These are phyloP conservation scores for Solanum peruvianum DNA, from an alignment of 257 asterid genomes.

Conservation along the genomic window DNA sequence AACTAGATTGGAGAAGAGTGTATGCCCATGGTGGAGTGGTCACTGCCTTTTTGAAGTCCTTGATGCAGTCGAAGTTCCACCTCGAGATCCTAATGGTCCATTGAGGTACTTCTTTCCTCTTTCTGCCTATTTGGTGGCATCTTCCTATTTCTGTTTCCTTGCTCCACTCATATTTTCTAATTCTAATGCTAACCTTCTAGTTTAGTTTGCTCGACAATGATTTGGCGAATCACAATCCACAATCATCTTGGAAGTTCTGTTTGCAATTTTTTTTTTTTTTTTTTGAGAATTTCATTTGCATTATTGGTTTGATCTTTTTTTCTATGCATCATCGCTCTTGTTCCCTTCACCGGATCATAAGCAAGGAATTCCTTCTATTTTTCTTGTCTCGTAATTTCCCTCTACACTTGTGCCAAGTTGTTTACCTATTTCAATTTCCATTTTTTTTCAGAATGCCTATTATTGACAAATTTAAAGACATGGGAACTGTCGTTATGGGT, in stretches of 20 bases:
- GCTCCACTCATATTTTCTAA: background rate
- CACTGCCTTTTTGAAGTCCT: slow-evolving; percentile 92
- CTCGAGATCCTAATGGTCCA: slow-evolving; percentile 90
- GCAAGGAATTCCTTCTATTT: background rate
- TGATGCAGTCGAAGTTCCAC: slow-evolving; percentile 68
- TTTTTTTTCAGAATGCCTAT: slow-evolving; percentile 59
- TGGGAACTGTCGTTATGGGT: slow-evolving; percentile 99
- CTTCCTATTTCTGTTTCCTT: background rate
- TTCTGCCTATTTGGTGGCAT: background rate
- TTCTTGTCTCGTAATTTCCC: background rate
- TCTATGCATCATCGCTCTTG: background rate
- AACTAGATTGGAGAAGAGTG: slow-evolving; percentile 42
- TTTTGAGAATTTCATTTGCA: background rate
- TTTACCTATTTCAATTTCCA: background rate
- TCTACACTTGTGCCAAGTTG: background rate
- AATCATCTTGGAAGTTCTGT: background rate
- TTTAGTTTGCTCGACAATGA: background rate
- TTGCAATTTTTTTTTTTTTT: background rate
- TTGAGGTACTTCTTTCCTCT: slow-evolving; percentile 43
- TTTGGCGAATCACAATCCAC: background rate
- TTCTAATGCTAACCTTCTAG: background rate
- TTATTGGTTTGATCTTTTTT: background rate
- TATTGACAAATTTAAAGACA: slow-evolving; percentile 88
- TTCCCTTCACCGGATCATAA: background rate
- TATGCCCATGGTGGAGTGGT: slow-evolving; percentile 91